Evolutionary conservation across 192 early-diverging fungal species (phyloP).

Genomic region (Diversispora epigaea): DNA sequence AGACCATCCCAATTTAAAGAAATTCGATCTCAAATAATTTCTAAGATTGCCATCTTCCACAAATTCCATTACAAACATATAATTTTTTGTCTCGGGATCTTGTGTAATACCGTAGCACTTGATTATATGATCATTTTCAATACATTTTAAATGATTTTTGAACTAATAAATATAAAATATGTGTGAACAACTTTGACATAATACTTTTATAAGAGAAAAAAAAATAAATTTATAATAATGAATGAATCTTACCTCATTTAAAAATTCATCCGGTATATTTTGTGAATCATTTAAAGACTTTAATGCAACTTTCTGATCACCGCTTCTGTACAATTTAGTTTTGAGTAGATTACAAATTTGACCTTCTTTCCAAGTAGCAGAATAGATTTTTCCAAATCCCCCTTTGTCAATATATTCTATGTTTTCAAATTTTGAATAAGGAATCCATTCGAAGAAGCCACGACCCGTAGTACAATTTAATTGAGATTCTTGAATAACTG

Average conservation of each 20-base stretch:
- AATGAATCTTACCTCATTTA: background rate
- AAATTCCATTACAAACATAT: background rate
- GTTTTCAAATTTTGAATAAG: conserved; percentile 12
- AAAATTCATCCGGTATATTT: background rate
- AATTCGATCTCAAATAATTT: background rate
- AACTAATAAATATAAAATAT: background rate
- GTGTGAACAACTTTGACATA: background rate
- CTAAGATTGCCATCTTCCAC: background rate
- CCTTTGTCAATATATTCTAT: background rate
- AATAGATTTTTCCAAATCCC: conserved; percentile 14
- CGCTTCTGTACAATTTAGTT: background rate
- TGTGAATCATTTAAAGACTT: conserved; percentile 16
- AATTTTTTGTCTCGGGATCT: background rate
- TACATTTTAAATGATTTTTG: background rate
- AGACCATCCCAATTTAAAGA: background rate
- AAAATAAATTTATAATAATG: background rate
- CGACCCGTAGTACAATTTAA: background rate
- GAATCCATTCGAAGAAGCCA: conserved; percentile 14
- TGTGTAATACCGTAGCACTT: background rate
- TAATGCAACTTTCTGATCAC: background rate
- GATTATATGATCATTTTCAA: background rate
- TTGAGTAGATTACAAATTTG: background rate
- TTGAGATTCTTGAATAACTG: conserved; percentile 1
- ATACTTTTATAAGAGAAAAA: background rate
- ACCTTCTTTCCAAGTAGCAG: conserved; percentile 5